These are phyloP conservation scores for Chlorella variabilis DNA, from an alignment of 163 green algal genomes.

Conservation along the genomic window DNA sequence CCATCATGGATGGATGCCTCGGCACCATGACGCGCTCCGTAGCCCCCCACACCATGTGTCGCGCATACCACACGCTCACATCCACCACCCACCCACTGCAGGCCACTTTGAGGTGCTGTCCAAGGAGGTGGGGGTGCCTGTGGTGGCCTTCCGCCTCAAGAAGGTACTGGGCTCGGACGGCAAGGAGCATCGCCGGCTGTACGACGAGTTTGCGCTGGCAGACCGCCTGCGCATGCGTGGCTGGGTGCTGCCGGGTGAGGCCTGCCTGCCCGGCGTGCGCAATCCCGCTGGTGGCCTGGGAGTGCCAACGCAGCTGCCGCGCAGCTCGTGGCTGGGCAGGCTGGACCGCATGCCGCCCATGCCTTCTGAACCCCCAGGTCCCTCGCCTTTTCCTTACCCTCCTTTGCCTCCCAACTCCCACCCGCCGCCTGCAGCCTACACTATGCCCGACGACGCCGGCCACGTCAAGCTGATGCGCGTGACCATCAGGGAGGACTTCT, in stretches of 20 bases:
- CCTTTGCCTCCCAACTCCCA: no score
- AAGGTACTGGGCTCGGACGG: slow-evolving; percentile 37
- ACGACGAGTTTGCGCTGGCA: slow-evolving; percentile 66
- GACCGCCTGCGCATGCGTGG: slow-evolving; percentile 55
- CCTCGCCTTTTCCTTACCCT: background rate
- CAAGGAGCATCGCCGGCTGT: slow-evolving; percentile 40
- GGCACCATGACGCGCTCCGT: no score
- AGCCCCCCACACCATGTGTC: no score
- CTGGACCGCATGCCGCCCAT: slow-evolving; percentile 43
- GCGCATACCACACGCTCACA: no score
- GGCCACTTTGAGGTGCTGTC: slow-evolving; percentile 62
- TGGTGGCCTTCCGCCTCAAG: slow-evolving; percentile 72
- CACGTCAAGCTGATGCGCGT: slow-evolving; percentile 58
- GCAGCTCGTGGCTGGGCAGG: no score
- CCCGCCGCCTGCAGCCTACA: slow-evolving; percentile 54
- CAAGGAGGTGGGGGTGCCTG: slow-evolving; percentile 55
- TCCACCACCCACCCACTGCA: no score
- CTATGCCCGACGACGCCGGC: slow-evolving; percentile 53
- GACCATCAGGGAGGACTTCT: slow-evolving; percentile 67
- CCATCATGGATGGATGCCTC: no score
- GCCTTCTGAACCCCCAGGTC: slow-evolving; percentile 48
- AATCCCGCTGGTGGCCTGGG: slow-evolving; percentile 12
- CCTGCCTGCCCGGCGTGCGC: background rate
- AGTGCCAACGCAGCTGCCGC: slow-evolving; percentile 37
- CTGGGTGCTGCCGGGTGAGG: slow-evolving; percentile 28